A percentile compares a stretch with the other conserved stretches of the same genome.
Evolutionary conservation across 177 flowering plant genomes (phyloP).

Genomic region (Vitis hybrid): DNA sequence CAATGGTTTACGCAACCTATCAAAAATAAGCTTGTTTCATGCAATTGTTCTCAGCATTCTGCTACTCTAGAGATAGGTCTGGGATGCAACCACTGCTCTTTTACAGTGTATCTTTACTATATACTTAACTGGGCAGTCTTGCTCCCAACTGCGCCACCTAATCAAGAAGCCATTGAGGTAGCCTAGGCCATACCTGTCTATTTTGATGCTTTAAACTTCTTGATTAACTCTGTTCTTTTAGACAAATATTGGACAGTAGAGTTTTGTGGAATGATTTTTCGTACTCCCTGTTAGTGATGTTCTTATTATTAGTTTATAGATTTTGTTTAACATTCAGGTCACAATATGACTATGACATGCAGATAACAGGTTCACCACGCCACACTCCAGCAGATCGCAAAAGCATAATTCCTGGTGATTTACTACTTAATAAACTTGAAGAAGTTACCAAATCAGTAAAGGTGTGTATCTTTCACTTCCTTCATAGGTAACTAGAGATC

Average conservation of each 20-base stretch:
- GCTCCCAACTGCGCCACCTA: no score
- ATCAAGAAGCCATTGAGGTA: no score
- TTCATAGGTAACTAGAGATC: neutral
- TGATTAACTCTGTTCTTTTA: no score
- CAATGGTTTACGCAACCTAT: no score
- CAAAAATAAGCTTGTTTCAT: neutral
- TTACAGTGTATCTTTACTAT: no score
- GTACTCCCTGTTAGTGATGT: neutral
- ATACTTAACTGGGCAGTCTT: no score
- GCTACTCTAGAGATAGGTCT: no score
- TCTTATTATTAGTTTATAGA: neutral
- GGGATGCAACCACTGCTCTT: no score
- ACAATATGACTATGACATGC: slow-evolving; percentile 4
- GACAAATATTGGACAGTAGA: no score
- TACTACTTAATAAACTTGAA: slow-evolving; percentile 63
- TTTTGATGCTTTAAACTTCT: no score
- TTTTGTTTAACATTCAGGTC: neutral
- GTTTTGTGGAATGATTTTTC: neutral
- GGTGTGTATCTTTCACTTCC: slow-evolving; percentile 34
- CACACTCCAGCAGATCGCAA: slow-evolving; percentile 36
- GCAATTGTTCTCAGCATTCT: neutral
- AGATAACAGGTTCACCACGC: slow-evolving; percentile 44
- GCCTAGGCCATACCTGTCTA: no score
- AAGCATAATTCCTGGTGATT: slow-evolving; percentile 35
- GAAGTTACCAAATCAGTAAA: slow-evolving; percentile 73